These are phyloP conservation scores for Cutaneotrichosporon sp. DNA, from an alignment of 1,284 basidiomycete genomes.

Conservation along the genomic window DNA sequence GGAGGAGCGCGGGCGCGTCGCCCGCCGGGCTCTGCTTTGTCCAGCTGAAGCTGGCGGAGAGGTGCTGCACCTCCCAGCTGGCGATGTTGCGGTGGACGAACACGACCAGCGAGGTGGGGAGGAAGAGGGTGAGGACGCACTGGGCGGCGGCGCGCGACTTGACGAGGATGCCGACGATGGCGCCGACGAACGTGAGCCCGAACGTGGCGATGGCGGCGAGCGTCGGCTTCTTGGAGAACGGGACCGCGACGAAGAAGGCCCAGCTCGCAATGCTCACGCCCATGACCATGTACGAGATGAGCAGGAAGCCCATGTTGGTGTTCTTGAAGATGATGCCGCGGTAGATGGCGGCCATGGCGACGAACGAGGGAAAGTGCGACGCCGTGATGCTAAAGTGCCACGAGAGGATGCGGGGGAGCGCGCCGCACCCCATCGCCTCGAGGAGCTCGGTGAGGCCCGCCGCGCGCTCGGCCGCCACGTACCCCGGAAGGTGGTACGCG, in stretches of 20 bases:
- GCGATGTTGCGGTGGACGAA: constrained; percentile 68
- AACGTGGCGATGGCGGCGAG: constrained; percentile 29
- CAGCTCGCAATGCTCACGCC: constrained; percentile 54
- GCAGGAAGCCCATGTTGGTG: constrained; percentile 64
- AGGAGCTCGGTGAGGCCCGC: constrained; percentile 65
- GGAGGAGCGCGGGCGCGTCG: constrained; percentile 61
- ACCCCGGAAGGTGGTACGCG: constrained; percentile 71
- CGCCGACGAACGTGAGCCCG: constrained; percentile 3
- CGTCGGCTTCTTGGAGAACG: constrained; percentile 32
- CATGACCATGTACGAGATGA: constrained; percentile 66
- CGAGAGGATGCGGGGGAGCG: constrained; percentile 68
- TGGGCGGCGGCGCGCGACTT: constrained; percentile 58
- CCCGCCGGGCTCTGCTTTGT: constrained; percentile 64
- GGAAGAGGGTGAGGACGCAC: constrained; percentile 65
- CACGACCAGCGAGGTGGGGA: constrained; percentile 72
- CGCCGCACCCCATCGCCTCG: constrained; percentile 70
- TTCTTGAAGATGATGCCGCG: constrained; percentile 64
- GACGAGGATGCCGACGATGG: constrained; percentile 64
- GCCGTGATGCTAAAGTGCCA: constrained; percentile 65
- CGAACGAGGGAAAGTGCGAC: constrained; percentile 67
- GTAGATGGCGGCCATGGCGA: constrained; percentile 66
- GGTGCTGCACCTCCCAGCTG: constrained; percentile 70
- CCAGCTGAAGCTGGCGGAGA: constrained; percentile 61
- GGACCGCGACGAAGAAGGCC: constrained; percentile 35
- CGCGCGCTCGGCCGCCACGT: constrained; percentile 65